Evolutionary conservation across 306 rosid genomes (phyloP).

Genomic region (Sindora glabra): DNA sequence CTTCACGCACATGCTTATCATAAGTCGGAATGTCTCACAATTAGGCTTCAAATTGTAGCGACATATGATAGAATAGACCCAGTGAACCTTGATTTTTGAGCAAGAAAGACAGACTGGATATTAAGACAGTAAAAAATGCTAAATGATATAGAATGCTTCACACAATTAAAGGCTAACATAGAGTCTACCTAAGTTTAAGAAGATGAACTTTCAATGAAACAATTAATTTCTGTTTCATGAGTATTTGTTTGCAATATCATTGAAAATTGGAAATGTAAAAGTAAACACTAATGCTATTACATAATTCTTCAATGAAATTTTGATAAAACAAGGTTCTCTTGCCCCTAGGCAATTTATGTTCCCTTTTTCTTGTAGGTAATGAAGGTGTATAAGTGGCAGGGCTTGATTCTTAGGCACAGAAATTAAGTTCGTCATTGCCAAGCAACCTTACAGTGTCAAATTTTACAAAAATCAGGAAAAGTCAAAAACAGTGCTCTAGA

Average conservation of each 20-base stretch:
- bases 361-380: not conserved
- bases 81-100: conserved; percentile 39
- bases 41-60: conserved; percentile 34
- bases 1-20: conserved; percentile 51
- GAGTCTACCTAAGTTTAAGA: not conserved
- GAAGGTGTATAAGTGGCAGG: not conserved
- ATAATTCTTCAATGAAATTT: not conserved
- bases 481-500: not conserved
- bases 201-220: not conserved
- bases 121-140: conserved; percentile 9
- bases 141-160: conserved; percentile 1
- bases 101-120: conserved; percentile 1
- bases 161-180: not conserved
- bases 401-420: not conserved
- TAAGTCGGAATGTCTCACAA: conserved; percentile 38
- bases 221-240: not conserved
- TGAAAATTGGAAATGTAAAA: not conserved
- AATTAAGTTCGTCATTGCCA: not conserved
- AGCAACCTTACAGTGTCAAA: not conserved
- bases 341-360: not conserved
- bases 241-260: not conserved
- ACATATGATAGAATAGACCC: conserved; percentile 36
- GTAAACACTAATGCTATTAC: not conserved
- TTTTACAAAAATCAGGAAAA: not conserved
- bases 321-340: not conserved